Conservation (phyloP, 371 early-diverging fungal genomes). For the Rhizopus delemar region DNA sequence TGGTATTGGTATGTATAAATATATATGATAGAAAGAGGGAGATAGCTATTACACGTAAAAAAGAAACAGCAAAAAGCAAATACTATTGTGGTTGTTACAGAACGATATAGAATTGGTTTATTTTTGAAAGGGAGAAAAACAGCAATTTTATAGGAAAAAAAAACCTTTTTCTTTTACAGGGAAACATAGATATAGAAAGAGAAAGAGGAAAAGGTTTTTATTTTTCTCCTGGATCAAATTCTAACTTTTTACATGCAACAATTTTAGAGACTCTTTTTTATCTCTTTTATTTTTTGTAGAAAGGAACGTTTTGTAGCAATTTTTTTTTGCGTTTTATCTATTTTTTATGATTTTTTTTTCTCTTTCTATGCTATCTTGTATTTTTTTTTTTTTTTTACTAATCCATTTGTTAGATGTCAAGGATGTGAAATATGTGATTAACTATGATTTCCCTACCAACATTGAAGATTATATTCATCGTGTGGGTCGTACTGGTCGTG, state of each 20-base stretch:
- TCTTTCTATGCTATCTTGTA: conserved; percentile 4
- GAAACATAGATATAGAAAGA: background rate
- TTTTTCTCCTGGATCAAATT: conserved; percentile 1
- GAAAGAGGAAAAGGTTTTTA: background rate
- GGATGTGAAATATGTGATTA: conserved; percentile 94
- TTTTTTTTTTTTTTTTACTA: conserved; percentile 16
- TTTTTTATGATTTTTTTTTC: conserved; percentile 3
- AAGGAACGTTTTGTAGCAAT: conserved; percentile 4
- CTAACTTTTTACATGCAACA: background rate
- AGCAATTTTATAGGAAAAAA: conserved; percentile 1
- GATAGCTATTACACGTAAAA: conserved; percentile 2
- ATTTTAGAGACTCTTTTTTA: background rate
- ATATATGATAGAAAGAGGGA: conserved; percentile 6
- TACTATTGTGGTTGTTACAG: conserved; percentile 3
- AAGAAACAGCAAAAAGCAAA: conserved; percentile 2
- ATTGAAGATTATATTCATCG: conserved; percentile 97
- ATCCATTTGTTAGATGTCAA: conserved; percentile 69
- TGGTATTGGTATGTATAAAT: conserved; percentile 86
- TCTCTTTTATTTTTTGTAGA: conserved; percentile 3
- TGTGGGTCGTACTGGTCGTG: conserved; percentile 99
- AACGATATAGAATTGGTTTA: background rate
- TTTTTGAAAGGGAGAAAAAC: background rate
- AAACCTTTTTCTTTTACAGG: background rate
- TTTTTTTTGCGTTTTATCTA: conserved; percentile 2
- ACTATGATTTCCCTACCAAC: conserved; percentile 96